phyloP scores from a whole-genome alignment of 2,329 filamentous ascomycete species.

The Verticillium dahliae region DNA sequence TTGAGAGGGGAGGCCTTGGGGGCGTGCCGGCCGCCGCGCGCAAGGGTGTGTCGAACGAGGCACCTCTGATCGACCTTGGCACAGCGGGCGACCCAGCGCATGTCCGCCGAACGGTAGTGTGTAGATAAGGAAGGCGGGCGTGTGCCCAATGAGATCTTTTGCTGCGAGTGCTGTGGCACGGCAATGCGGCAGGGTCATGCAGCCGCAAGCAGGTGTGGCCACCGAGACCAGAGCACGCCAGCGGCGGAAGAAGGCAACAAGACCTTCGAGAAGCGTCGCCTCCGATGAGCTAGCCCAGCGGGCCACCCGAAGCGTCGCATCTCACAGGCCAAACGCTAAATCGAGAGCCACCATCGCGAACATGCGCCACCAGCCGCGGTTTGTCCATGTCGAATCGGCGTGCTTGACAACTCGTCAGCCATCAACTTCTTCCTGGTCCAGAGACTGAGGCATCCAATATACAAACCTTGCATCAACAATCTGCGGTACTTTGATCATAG shows the following conservation, averaged over 20 bases:
- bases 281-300: too few species aligned
- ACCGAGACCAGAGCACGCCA: background rate
- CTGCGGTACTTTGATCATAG: too few species aligned
- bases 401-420: background rate
- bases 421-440: background rate
- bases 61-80: conserved; percentile 11
- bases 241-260: background rate
- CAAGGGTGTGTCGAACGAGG: background rate
- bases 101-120: conserved; percentile 2
- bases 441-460: too few species aligned
- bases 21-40: background rate
- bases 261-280: background rate
- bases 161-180: background rate
- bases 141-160: background rate
- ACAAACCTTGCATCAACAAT: too few species aligned
- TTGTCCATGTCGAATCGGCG: background rate
- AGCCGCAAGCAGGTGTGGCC: background rate
- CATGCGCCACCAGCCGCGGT: background rate
- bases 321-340: background rate
- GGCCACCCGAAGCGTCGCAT: background rate
- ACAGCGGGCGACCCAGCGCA: conserved; percentile 4
- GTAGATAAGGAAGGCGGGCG: background rate
- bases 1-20: background rate
- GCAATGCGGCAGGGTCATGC: background rate
- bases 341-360: background rate